Conservation (phyloP, 1,139 yeast species). For the Trichomonascaceae sp. region DNA sequence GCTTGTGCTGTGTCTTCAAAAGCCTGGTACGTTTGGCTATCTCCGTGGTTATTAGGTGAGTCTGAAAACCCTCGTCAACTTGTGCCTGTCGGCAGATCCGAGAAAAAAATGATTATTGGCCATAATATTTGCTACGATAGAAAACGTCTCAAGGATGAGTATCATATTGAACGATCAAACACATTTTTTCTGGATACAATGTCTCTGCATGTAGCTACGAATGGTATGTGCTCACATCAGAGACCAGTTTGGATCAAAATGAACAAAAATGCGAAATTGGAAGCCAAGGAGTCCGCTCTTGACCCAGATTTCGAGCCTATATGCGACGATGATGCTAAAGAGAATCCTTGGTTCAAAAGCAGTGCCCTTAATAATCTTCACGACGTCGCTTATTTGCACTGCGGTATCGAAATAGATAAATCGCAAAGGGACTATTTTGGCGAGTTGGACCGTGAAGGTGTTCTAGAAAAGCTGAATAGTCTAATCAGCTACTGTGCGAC, state of each 20-base stretch:
- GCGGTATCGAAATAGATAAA: conserved; percentile 65
- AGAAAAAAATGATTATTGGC: conserved; percentile 57
- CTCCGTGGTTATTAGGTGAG: conserved; percentile 66
- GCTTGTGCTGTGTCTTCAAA: conserved; percentile 72
- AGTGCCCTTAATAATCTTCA: conserved; percentile 79
- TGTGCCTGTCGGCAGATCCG: conserved; percentile 44
- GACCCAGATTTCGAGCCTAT: conserved; percentile 10
- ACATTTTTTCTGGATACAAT: conserved; percentile 85
- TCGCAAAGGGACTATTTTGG: conserved; percentile 59
- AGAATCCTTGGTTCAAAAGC: conserved; percentile 30
- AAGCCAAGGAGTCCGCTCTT: conserved; percentile 19
- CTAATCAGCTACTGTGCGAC: conserved; percentile 77
- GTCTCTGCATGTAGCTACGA: conserved; percentile 85
- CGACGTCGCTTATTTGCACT: conserved; percentile 76
- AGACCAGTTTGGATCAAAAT: conserved; percentile 69
- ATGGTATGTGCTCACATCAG: conserved; percentile 92
- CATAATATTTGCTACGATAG: conserved; percentile 91
- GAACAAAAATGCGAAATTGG: conserved; percentile 19
- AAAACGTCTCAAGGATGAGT: conserved; percentile 80
- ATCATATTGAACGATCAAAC: conserved; percentile 56
- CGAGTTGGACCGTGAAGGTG: conserved; percentile 46
- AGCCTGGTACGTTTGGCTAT: conserved; percentile 96
- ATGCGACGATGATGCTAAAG: conserved; percentile 19
- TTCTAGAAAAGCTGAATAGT: conserved; percentile 50
- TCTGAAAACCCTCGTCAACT: conserved; percentile 52